phyloP scores from a whole-genome alignment of 2,329 filamentous ascomycete species.

The Colletotrichum theobromicola region DNA sequence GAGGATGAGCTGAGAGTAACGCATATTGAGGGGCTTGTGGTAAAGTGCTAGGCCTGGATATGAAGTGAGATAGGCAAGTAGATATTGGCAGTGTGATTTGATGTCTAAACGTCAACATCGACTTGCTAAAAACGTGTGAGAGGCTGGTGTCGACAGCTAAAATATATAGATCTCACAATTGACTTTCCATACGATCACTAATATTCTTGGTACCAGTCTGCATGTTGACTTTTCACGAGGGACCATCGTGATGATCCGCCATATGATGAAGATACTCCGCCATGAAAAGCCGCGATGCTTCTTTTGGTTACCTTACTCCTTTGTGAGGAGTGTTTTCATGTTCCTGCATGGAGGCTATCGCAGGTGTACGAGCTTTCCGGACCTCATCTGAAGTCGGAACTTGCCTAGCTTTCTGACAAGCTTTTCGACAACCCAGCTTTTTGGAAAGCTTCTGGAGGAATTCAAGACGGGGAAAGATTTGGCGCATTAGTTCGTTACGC shows the following conservation, averaged over 20 bases:
- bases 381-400: neutral
- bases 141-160: neutral
- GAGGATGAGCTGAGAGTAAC: neutral
- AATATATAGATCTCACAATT: neutral
- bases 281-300: neutral
- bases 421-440: neutral
- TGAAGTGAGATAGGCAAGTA: neutral
- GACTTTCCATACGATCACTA: neutral
- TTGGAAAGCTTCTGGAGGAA: neutral
- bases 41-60: neutral
- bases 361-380: neutral
- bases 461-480: neutral
- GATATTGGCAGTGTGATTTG: neutral
- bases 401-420: neutral
- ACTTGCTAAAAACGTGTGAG: neutral
- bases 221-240: neutral
- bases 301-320: neutral
- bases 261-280: neutral
- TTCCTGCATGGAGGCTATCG: neutral
- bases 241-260: neutral
- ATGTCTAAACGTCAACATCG: rapidly evolving
- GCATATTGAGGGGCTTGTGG: neutral
- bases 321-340: neutral
- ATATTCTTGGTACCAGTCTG: neutral
- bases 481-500: neutral